These are phyloP conservation scores for Bryum argenteum DNA, from an alignment of 225 moss, liverwort and hornwort species.

Conservation along the genomic window DNA sequence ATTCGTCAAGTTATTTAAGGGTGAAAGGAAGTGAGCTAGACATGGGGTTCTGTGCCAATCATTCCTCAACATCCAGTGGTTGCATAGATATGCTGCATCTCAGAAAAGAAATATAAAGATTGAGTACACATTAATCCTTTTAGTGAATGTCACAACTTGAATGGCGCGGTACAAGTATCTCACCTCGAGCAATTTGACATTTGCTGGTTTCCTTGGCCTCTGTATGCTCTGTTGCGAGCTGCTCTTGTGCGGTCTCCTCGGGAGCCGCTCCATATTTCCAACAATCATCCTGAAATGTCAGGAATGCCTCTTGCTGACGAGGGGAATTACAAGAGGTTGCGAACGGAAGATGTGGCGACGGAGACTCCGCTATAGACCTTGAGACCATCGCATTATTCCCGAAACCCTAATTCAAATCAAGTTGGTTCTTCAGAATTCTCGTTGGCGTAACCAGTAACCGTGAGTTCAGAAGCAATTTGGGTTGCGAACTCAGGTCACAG, in stretches of 20 bases:
- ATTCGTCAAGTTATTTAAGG: neutral
- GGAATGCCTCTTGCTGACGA: neutral
- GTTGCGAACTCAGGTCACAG: neutral
- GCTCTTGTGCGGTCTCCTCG: slow-evolving; percentile 5
- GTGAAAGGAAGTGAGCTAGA: neutral
- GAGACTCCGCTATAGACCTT: neutral
- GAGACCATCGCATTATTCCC: neutral
- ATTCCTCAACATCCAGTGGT: slow-evolving; percentile 14
- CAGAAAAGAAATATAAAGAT: neutral
- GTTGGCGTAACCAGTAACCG: neutral
- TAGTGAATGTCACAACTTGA: neutral
- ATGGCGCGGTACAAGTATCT: slow-evolving; percentile 11
- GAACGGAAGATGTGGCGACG: neutral
- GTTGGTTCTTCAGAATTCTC: neutral
- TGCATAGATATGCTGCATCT: neutral
- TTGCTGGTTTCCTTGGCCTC: slow-evolving; percentile 2
- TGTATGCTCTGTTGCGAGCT: slow-evolving; percentile 16
- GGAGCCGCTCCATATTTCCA: slow-evolving; percentile 19
- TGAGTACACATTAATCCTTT: neutral
- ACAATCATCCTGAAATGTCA: neutral
- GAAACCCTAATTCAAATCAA: slow-evolving; percentile 24
- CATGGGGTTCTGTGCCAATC: neutral
- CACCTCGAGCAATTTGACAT: slow-evolving; percentile 35
- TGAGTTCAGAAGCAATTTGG: neutral
- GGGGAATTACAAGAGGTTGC: neutral